phyloP scores from a whole-genome alignment of 2,329 filamentous ascomycete species.

The Cryphonectria radicalis region DNA sequence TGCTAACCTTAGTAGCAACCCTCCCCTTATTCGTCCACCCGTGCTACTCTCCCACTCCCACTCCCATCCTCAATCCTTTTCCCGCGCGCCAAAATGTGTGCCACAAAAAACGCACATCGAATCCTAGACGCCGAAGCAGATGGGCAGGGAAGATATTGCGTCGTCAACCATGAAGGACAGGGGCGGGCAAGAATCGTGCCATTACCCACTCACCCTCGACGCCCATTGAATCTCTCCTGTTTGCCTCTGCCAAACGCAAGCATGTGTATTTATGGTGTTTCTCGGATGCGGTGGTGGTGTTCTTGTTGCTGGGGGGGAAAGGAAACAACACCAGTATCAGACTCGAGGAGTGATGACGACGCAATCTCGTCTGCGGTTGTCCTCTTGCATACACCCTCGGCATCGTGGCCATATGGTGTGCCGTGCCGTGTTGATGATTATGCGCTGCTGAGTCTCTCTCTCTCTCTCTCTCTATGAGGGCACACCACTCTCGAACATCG shows the following conservation, averaged over 20 bases:
- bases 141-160: not conserved
- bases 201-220: constrained; percentile 41
- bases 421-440: not conserved
- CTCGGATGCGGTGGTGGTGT: not conserved
- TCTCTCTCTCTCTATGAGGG: no score
- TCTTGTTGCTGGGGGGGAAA: no score
- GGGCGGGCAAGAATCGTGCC: constrained; percentile 37
- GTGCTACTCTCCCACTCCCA: not conserved
- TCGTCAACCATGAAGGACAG: not conserved
- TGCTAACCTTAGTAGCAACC: not conserved
- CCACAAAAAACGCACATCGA: not conserved
- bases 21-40: not conserved
- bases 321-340: constrained; percentile 5
- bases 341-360: not conserved
- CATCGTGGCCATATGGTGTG: not conserved
- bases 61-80: not conserved
- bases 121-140: constrained; percentile 7
- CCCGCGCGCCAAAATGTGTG: constrained; percentile 9
- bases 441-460: not conserved
- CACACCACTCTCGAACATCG: no score
- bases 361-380: not conserved
- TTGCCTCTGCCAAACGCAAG: constrained; percentile 33
- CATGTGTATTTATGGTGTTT: constrained; percentile 11
- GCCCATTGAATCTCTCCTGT: constrained; percentile 30
- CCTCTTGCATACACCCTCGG: not conserved